These are phyloP conservation scores for Medicago arabica DNA, from an alignment of 306 rosid species.

Conservation along the genomic window DNA sequence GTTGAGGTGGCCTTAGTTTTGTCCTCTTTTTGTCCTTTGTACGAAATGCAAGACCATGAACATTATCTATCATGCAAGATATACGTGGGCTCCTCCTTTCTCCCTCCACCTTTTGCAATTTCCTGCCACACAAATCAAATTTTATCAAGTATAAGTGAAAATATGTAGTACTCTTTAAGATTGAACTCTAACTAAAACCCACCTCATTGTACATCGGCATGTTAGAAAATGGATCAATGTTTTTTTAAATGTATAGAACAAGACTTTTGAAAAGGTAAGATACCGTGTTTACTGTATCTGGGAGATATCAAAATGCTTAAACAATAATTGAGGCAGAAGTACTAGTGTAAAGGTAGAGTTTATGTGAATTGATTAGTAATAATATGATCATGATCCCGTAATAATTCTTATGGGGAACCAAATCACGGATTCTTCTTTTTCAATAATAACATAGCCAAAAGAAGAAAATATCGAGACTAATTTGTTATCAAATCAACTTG, in stretches of 20 bases:
- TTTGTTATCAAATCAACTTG: not conserved
- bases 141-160: conserved; percentile 6
- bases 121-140: conserved; percentile 36
- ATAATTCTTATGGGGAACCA: conserved; percentile 8
- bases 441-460: not conserved
- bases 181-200: not conserved
- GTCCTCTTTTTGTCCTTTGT: conserved; percentile 54
- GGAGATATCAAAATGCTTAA: conserved; percentile 46
- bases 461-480: not conserved
- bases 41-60: conserved; percentile 52
- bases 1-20: conserved; percentile 46
- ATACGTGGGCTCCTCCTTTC: conserved; percentile 64
- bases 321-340: conserved; percentile 21
- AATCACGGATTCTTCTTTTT: conserved; percentile 14
- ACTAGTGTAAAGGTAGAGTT: not conserved
- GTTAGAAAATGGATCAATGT: not conserved
- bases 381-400: conserved; percentile 6
- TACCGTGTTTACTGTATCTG: conserved; percentile 41
- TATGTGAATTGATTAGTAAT: conserved; percentile 20
- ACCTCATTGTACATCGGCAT: conserved; percentile 20
- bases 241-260: conserved; percentile 5
- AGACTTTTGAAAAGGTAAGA: not conserved
- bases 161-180: not conserved
- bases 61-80: conserved; percentile 38
- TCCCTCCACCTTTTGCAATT: conserved; percentile 54